phyloP scores from a whole-genome alignment of 2,329 filamentous ascomycete genomes.

The Claviceps humidiphila region DNA sequence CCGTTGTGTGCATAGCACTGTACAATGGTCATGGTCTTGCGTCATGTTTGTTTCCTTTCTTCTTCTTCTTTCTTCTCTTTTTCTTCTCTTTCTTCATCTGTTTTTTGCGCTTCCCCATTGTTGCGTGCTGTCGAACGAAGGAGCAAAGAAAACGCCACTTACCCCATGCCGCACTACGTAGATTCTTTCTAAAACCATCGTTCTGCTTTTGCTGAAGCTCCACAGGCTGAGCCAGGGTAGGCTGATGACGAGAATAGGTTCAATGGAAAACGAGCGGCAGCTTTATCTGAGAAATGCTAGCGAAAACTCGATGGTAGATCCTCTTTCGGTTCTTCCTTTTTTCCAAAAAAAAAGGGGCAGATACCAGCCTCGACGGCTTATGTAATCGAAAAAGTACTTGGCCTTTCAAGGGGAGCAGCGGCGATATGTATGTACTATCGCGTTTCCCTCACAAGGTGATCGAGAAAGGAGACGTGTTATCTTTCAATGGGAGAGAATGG shows the following conservation, averaged over 20 bases:
- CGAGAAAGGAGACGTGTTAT: too few relatives aligned
- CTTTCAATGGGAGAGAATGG: background rate
- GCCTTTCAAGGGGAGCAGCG: too few relatives aligned
- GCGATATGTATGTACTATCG: too few relatives aligned
- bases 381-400: too few relatives aligned
- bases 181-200: slow-evolving; percentile 56
- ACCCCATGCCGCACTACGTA: slow-evolving; percentile 66
- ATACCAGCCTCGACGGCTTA: too few relatives aligned
- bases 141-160: slow-evolving; percentile 22
- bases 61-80: background rate
- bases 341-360: background rate
- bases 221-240: too few relatives aligned
- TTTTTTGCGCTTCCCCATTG: background rate
- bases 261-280: background rate
- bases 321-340: background rate
- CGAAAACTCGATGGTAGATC: background rate
- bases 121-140: background rate
- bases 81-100: background rate
- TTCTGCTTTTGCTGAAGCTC: background rate
- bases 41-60: background rate
- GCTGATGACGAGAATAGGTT: too few relatives aligned
- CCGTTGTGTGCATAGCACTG: background rate
- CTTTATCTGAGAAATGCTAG: background rate
- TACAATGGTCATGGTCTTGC: background rate
- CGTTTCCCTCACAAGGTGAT: too few relatives aligned